Evolutionary conservation across 768 basidiomycete genomes (phyloP).

Genomic region (Phaffia australis): DNA sequence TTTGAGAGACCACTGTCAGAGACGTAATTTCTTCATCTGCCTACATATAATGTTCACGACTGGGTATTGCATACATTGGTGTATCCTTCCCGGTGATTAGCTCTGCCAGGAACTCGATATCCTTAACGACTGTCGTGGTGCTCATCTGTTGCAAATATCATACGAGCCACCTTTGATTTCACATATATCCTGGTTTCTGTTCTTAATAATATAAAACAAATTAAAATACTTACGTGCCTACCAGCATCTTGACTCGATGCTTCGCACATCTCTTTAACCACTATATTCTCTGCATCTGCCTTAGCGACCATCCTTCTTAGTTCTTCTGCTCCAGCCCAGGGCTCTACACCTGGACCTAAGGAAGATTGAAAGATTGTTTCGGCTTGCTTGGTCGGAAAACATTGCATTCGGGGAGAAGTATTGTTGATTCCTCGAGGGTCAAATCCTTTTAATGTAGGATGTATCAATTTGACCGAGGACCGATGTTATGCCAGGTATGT

Average conservation of each 20-base stretch:
- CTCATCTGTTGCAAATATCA: slow-evolving; percentile 6
- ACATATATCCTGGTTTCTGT: not conserved
- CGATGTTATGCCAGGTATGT: not conserved
- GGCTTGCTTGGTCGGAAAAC: not conserved
- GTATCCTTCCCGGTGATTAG: slow-evolving; percentile 11
- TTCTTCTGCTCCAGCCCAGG: not conserved
- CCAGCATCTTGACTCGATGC: slow-evolving; percentile 6
- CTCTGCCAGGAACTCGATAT: slow-evolving; percentile 1
- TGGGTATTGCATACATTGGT: slow-evolving; percentile 5
- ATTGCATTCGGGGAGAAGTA: slow-evolving; percentile 4
- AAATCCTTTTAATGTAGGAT: no score
- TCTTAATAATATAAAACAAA: not conserved
- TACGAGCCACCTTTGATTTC: not conserved
- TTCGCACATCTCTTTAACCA: slow-evolving; percentile 19
- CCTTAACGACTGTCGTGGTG: slow-evolving; percentile 17
- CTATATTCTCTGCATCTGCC: slow-evolving; percentile 6
- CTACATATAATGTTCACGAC: not conserved
- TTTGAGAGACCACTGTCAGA: not conserved
- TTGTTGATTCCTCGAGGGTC: not conserved
- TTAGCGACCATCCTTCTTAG: slow-evolving; percentile 1
- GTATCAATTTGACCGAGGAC: not conserved
- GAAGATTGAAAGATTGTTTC: slow-evolving; percentile 1
- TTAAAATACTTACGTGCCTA: slow-evolving; percentile 3
- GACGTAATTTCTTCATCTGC: no score
- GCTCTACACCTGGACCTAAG: not conserved